A percentile compares a stretch with the other conserved stretches of the same genome.
Conservation (phyloP, 2,329 filamentous ascomycete genomes). For the Coleophoma eucalyptorum region DNA sequence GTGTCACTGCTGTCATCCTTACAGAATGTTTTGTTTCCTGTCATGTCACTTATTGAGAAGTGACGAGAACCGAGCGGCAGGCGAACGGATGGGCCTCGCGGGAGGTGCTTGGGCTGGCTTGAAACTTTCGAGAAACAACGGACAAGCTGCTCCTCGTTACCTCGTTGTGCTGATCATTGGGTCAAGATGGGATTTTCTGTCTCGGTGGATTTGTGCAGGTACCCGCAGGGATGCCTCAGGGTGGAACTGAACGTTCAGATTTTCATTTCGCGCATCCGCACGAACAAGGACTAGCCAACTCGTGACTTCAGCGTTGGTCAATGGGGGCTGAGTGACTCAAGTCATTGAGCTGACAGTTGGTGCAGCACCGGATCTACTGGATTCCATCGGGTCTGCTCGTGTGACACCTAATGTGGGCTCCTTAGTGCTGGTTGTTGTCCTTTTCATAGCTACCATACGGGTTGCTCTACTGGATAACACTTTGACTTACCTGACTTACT, state of each 20-base stretch:
- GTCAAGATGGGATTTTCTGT: slow-evolving; percentile 5
- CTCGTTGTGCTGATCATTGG: slow-evolving; percentile 2
- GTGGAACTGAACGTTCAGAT: background rate
- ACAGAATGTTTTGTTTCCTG: background rate
- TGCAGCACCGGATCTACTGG: too few relatives aligned
- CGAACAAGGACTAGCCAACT: background rate
- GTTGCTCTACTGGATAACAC: too few relatives aligned
- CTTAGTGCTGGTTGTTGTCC: too few relatives aligned
- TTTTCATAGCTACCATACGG: too few relatives aligned
- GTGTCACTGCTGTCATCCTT: too few relatives aligned
- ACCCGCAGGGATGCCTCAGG: slow-evolving; percentile 15
- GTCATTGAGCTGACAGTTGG: background rate
- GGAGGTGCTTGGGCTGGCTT: slow-evolving; percentile 3
- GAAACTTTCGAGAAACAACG: slow-evolving; percentile 6
- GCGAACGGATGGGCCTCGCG: slow-evolving; percentile 1
- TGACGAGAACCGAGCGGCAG: slow-evolving; percentile 4
- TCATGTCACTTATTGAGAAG: slow-evolving; percentile 6
- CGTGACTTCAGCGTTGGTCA: slow-evolving; percentile 6
- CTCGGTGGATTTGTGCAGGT: slow-evolving; percentile 11
- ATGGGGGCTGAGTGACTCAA: background rate
- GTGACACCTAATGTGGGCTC: too few relatives aligned
- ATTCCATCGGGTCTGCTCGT: too few relatives aligned
- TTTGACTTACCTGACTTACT: too few relatives aligned
- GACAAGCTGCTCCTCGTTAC: background rate
- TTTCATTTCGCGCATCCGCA: slow-evolving; percentile 1